Base-by-base conservation (phyloP, 2,329 filamentous ascomycete genomes). In the Colletotrichum gloeosporioides region DNA sequence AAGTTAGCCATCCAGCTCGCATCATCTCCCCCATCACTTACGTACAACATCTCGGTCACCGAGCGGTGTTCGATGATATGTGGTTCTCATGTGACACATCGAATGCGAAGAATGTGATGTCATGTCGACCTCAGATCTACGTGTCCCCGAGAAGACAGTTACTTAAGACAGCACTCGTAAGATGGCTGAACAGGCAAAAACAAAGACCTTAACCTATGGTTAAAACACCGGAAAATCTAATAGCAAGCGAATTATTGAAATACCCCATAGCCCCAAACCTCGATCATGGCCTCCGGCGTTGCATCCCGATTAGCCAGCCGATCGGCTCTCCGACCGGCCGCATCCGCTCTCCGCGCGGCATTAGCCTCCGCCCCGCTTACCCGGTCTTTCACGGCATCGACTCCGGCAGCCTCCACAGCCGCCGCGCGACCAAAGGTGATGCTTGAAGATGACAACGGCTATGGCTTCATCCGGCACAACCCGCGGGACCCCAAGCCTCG, bases 401-500 rank as follows among this genome's bases (percentile, higher is more conserved):
- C 36, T n/a, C 12, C 53, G 4, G 15, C 18, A 0, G 7, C 53
- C 18, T 55, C 31, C 9, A 25, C 39, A 16, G 31, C 66, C 9
- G 0, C 32, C 7, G 4, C 9, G 1, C 29, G 31, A 27, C 66
- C 66, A 3, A 81, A 80, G 57, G 80, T 78, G 55, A 78, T 90
- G n/a, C 83, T 90, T 6, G 85, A 90, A 78, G 88, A 90, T 76
- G 80, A 87, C 10, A 83, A 87, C 79, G 88, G 87, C 6, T 88
- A 89, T 79, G 88, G 88, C 1, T 90, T 90, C 79, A 84, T 86
- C 36, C 85, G 87, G 5, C 89, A 89, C 32, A 91, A 90, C 69
- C 84, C 84, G 0, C 81, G 85, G 16, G 86, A 88, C 1, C 80
- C 83, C 6, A 91, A 91, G 80, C 89, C 89, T 4, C 83, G 89